Conservation (phyloP, 768 basidiomycete species). For the Udeniomyces megalosporus region DNA sequence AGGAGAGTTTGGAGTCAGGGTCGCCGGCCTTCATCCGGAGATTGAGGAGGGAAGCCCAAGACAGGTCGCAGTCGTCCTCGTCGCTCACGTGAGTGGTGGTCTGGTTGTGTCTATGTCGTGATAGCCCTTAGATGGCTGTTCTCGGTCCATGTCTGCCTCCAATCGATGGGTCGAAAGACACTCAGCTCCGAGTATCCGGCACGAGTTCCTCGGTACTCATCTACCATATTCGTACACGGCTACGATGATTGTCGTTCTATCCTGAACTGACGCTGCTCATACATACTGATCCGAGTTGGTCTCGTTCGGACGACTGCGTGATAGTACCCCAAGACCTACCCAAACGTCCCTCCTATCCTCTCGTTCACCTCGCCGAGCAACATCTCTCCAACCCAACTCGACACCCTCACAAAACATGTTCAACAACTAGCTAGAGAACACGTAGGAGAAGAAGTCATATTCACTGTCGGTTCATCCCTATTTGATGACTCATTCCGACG, state of each 20-base stretch:
- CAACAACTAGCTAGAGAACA: background rate
- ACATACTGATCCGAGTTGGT: too few relatives aligned
- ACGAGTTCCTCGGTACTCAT: too few relatives aligned
- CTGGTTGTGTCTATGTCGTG: too few relatives aligned
- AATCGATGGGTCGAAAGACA: too few relatives aligned
- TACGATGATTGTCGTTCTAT: background rate
- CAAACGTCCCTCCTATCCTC: slow-evolving; percentile 4
- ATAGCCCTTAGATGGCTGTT: too few relatives aligned
- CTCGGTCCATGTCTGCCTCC: too few relatives aligned
- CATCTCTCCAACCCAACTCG: background rate
- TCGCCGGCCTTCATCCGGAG: background rate
- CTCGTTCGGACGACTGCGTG: too few relatives aligned
- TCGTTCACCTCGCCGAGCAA: background rate
- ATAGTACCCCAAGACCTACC: slow-evolving; percentile 12
- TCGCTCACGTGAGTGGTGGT: slow-evolving; percentile 13
- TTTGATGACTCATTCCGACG: background rate
- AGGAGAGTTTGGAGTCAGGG: slow-evolving; percentile 7
- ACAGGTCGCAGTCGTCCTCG: slow-evolving; percentile 6
- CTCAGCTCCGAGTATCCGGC: too few relatives aligned
- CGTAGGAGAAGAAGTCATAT: slow-evolving; percentile 2
- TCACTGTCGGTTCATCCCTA: background rate
- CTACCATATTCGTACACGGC: too few relatives aligned
- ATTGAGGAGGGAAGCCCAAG: background rate
- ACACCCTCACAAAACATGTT: background rate
- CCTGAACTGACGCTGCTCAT: too few relatives aligned